A percentile compares a stretch with the other conserved stretches of the same genome.
These are phyloP conservation scores for Ceratocystis smalleyi DNA, from an alignment of 2,329 filamentous ascomycete species.

Conservation along the genomic window DNA sequence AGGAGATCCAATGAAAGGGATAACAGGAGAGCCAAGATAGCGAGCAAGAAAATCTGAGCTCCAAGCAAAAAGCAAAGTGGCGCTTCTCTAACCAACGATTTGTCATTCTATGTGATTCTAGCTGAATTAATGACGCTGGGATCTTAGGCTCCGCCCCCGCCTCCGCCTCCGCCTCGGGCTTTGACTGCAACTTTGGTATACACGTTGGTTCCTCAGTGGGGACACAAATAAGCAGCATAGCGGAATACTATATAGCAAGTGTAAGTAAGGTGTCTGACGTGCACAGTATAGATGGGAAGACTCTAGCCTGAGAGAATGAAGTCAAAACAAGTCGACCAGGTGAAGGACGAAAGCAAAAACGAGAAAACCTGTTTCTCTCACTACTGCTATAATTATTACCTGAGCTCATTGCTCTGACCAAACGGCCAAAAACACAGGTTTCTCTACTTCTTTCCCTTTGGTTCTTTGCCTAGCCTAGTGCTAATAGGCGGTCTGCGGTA, in stretches of 20 bases:
- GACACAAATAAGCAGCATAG: background rate
- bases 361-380: background rate
- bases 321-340: background rate
- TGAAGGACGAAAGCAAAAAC: background rate
- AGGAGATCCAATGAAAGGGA: too few species aligned
- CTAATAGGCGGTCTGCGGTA: conserved; percentile 4
- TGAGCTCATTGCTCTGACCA: too few species aligned
- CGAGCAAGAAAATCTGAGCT: too few species aligned
- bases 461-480: background rate
- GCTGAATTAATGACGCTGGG: background rate
- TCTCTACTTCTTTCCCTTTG: background rate
- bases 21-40: too few species aligned
- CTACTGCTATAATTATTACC: too few species aligned
- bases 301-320: too few species aligned
- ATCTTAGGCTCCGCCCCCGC: too few species aligned
- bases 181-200: background rate
- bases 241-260: background rate
- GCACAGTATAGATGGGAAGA: too few species aligned
- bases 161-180: background rate
- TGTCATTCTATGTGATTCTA: background rate
- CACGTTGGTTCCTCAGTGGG: background rate
- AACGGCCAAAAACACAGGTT: too few species aligned
- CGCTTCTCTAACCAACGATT: background rate
- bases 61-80: background rate
- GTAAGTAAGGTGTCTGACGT: too few species aligned